Conservation (phyloP, 495 filamentous ascomycete genomes). For the Trichoderma orchidacearum region DNA sequence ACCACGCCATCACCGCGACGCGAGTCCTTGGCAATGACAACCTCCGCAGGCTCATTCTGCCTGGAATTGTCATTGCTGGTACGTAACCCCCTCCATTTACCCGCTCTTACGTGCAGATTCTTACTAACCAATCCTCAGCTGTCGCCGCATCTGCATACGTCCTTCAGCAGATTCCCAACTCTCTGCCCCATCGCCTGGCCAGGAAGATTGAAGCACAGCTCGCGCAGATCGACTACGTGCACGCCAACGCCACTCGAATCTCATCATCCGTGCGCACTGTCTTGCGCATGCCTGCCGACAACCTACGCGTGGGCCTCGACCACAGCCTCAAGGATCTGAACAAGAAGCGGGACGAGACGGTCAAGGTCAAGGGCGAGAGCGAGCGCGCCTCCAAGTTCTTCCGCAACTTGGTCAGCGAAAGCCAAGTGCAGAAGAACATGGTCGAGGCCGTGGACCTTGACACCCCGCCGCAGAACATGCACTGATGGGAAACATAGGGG, state of each 20-base stretch:
- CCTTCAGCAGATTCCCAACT: constrained; percentile 70
- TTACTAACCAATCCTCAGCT: constrained; percentile 37
- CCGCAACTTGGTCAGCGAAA: constrained; percentile 66
- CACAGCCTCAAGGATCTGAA: constrained; percentile 72
- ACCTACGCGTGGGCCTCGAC: constrained; percentile 64
- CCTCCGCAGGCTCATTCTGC: constrained; percentile 65
- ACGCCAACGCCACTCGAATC: constrained; percentile 74
- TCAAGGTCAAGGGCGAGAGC: constrained; percentile 58
- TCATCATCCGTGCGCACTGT: constrained; percentile 72
- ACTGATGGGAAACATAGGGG: constrained; percentile 7
- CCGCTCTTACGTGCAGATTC: not conserved
- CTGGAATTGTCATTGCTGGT: constrained; percentile 66
- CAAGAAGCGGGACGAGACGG: constrained; percentile 61
- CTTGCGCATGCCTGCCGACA: constrained; percentile 69
- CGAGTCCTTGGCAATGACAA: constrained; percentile 78
- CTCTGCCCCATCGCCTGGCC: constrained; percentile 76
- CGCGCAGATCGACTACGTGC: constrained; percentile 74
- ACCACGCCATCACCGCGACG: constrained; percentile 66
- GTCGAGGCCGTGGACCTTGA: constrained; percentile 78
- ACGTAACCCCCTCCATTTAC: constrained; percentile 24
- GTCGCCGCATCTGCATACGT: constrained; percentile 63
- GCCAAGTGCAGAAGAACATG: constrained; percentile 51
- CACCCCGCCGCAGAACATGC: constrained; percentile 32
- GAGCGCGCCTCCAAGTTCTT: constrained; percentile 78
- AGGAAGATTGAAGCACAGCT: constrained; percentile 73